A percentile compares a stretch with the other conserved stretches of the same genome.
Conservation (phyloP, 192 early-diverging fungal genomes). For the Coemansia sp. region DNA sequence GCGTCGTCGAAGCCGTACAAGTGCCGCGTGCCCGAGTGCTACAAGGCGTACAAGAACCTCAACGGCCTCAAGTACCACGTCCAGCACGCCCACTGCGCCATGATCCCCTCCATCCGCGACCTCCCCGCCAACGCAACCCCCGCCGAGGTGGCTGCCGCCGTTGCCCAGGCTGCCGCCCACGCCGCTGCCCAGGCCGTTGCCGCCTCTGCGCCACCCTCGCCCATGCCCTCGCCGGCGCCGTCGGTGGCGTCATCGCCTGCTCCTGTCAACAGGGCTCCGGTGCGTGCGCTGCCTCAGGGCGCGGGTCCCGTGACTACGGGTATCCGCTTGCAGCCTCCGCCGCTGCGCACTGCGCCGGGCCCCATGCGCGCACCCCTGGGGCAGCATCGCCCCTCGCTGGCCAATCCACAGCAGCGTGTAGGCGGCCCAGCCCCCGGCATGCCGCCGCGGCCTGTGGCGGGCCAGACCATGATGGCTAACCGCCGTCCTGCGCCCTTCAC, state of each 20-base stretch:
- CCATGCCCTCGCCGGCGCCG: constrained; percentile 1
- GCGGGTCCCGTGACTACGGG: not conserved
- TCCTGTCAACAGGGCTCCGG: not conserved
- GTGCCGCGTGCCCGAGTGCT: constrained; percentile 81
- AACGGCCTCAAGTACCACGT: constrained; percentile 96
- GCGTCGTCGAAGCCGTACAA: constrained; percentile 66
- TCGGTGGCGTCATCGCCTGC: constrained; percentile 13
- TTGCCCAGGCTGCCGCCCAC: constrained; percentile 58
- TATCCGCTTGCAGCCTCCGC: not conserved
- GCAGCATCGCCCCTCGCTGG: not conserved
- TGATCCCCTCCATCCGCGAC: constrained; percentile 49
- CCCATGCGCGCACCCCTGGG: not conserved
- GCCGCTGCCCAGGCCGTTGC: constrained; percentile 34
- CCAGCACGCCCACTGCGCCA: constrained; percentile 80
- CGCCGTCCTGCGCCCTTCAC: constrained; percentile 7
- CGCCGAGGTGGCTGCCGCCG: constrained; percentile 61
- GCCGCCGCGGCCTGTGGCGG: not conserved
- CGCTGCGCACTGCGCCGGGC: not conserved
- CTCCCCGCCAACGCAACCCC: constrained; percentile 56
- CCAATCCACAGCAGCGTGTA: not conserved
- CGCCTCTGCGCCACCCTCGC: constrained; percentile 7
- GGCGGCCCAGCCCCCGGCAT: not conserved
- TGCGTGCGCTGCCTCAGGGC: not conserved
- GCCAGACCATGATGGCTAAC: not conserved
- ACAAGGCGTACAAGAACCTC: constrained; percentile 95